These are phyloP conservation scores for Gamsiella multidivaricata DNA, from an alignment of 192 early-diverging fungal genomes.

Conservation along the genomic window DNA sequence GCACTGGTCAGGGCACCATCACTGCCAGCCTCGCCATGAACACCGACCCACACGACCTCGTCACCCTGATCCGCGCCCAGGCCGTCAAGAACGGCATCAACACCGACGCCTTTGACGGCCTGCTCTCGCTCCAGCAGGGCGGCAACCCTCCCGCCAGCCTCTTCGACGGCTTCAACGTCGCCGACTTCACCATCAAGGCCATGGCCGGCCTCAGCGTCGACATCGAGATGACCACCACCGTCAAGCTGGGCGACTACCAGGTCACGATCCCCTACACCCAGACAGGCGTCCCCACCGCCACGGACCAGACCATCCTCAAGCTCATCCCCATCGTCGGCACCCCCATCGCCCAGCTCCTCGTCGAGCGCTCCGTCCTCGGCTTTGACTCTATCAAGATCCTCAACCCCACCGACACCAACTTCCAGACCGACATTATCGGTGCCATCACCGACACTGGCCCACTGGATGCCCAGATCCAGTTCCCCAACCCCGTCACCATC, in stretches of 20 bases:
- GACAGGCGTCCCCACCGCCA: background rate
- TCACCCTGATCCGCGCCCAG: background rate
- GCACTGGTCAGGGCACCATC: background rate
- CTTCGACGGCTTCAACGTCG: background rate
- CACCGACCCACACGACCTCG: background rate
- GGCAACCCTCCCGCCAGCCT: background rate
- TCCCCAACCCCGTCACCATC: background rate
- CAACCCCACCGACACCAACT: slow-evolving; percentile 31
- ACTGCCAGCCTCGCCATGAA: background rate
- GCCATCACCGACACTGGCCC: background rate
- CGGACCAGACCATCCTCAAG: slow-evolving; percentile 34
- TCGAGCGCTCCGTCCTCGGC: slow-evolving; percentile 35
- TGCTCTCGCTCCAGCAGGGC: background rate
- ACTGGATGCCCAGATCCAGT: background rate
- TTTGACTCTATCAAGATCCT: slow-evolving; percentile 53
- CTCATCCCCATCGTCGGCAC: slow-evolving; percentile 60
- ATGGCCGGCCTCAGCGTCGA: background rate
- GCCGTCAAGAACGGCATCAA: background rate
- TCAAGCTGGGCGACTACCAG: background rate
- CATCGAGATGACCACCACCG: background rate
- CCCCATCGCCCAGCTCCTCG: slow-evolving; percentile 61
- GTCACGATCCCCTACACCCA: background rate
- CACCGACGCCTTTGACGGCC: background rate
- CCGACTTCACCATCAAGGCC: background rate
- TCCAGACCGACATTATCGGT: slow-evolving; percentile 22